Evolutionary conservation across 2,329 filamentous ascomycete species (phyloP), one percentile per base, ranked within the genome.

Genomic region (Xylaria sp.): DNA sequence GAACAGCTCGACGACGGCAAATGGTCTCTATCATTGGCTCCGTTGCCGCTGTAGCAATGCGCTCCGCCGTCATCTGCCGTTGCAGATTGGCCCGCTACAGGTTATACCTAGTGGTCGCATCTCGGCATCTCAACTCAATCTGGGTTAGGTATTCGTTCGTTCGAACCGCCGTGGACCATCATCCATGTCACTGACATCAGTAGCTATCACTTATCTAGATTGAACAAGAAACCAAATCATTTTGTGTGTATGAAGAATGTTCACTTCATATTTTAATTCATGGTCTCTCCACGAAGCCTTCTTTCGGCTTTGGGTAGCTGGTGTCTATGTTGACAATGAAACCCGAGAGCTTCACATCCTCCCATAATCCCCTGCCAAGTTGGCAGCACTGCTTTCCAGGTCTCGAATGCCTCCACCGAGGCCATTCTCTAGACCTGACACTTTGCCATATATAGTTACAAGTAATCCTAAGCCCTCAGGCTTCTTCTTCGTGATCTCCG

Each of bases 361-460:
- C 9, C 7, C n/a, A n/a, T n/a, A 46, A 48, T 47, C 50, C 44
- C 50, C 39, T 48, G 21, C 38, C 45, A 24, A 39, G 44, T 48
- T 46, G 21, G 44, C 44, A 24, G 46, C 44, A n/a, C 40, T 34
- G 7, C n/a, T 48, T 24, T 44, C 42, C 34, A 21, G 42, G 50
- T 48, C 38, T 39, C 34, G 39, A 13, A 2, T 21, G 44, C 21
- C 44, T 43, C 29, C 39, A 19, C n/a, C 37, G 11, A 17, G 37
- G 37, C 40, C 46, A 44, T 22, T 7, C 41, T 21, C 24, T 39
- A 41, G 20, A 49, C 24, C 48, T 24, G 29, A 34, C 22, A 43
- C 44, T 38, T 39, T 22, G 20, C 17, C 45, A 42, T 53, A 57
- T 59, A 57, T 57, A 60, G 21, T 45, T 43, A 48, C 48, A 50